phyloP scores from a whole-genome alignment of 1,284 basidiomycete species.

The Trametes polyzona region DNA sequence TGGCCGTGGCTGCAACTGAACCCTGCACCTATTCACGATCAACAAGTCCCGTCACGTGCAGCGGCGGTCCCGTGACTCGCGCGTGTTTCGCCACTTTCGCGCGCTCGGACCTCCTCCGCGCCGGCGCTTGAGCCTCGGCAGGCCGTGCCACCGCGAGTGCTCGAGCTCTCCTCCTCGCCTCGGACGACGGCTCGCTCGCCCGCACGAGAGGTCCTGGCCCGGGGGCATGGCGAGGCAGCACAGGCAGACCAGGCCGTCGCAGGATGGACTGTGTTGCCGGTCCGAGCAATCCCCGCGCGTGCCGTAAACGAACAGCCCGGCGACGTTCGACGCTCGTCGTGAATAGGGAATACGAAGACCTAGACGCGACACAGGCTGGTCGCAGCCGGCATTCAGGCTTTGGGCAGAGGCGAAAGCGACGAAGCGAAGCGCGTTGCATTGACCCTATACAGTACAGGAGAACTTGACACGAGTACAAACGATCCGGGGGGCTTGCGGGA shows the following conservation, averaged over 20 bases:
- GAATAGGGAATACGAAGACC: not conserved
- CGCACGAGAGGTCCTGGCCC: not conserved
- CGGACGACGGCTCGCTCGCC: not conserved
- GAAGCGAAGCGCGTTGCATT: not conserved
- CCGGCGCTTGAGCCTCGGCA: not conserved
- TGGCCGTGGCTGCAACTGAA: constrained; percentile 29
- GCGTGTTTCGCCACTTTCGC: constrained; percentile 28
- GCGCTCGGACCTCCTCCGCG: constrained; percentile 25
- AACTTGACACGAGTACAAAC: constrained; percentile 4
- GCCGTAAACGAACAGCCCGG: not conserved
- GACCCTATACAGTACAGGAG: constrained; percentile 9
- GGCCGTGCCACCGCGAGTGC: no score
- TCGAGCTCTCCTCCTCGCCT: no score
- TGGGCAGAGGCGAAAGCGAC: not conserved
- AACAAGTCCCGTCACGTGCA: constrained; percentile 36
- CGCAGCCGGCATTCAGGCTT: not conserved
- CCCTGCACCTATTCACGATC: constrained; percentile 34
- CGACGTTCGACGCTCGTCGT: not conserved
- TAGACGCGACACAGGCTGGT: not conserved
- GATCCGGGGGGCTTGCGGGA: constrained; percentile 2
- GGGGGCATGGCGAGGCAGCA: not conserved
- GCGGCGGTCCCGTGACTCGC: constrained; percentile 30
- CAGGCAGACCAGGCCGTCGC: not conserved
- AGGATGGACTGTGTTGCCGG: not conserved
- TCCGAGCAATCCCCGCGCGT: not conserved